phyloP scores from a whole-genome alignment of 169 alveolate species.

The Nephromyces sp. region DNA sequence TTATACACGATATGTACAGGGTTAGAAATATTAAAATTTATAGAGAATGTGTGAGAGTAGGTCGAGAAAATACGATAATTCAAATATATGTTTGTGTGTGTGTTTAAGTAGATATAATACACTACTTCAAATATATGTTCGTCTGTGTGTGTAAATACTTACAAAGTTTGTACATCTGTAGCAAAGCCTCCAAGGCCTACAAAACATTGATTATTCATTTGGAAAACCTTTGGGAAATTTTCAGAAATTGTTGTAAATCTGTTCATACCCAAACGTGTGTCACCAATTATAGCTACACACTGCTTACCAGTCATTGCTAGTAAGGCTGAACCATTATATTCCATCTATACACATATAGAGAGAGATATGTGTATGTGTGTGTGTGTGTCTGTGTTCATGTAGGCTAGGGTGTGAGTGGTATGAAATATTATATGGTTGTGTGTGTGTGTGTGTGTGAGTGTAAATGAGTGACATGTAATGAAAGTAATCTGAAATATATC shows the following conservation, averaged over 20 bases:
- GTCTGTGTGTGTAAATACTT: not conserved
- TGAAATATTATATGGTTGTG: no score
- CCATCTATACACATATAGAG: slow-evolving; percentile 3
- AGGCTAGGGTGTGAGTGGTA: no score
- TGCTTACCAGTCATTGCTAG: slow-evolving; percentile 92
- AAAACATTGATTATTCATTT: slow-evolving; percentile 9
- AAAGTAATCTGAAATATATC: no score
- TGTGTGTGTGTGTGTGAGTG: no score
- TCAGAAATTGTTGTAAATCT: slow-evolving; percentile 56
- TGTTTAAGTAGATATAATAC: not conserved
- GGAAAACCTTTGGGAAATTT: slow-evolving; percentile 20
- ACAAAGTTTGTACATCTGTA: slow-evolving; percentile 46
- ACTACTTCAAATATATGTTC: not conserved
- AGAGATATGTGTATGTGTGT: no score
- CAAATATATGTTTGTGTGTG: not conserved
- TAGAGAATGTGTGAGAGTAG: not conserved
- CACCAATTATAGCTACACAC: slow-evolving; percentile 92
- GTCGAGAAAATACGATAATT: not conserved
- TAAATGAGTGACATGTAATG: no score
- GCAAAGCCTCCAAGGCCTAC: slow-evolving; percentile 36
- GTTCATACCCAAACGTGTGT: slow-evolving; percentile 81
- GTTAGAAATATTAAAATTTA: not conserved
- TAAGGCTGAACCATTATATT: slow-evolving; percentile 88
- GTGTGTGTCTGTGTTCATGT: no score
- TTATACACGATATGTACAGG: not conserved